phyloP scores from a whole-genome alignment of 1,139 yeast species.

The Diutina sp. region DNA sequence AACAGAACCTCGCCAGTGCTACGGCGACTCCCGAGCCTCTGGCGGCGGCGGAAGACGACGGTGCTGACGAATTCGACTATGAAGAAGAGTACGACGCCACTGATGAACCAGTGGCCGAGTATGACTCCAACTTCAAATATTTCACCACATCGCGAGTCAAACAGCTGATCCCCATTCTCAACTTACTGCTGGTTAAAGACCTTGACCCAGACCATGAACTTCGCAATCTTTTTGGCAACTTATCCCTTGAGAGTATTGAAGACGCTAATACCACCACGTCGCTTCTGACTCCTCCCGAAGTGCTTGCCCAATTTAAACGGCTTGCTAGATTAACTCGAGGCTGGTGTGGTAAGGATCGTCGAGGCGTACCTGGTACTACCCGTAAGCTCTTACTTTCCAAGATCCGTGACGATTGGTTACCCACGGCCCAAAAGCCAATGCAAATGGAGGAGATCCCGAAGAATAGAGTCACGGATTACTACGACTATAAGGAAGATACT shows the following conservation, averaged over 20 bases:
- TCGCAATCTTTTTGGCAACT: slow-evolving; percentile 57
- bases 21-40: background rate
- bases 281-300: slow-evolving; percentile 51
- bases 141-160: slow-evolving; percentile 31
- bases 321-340: slow-evolving; percentile 55
- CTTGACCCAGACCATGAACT: slow-evolving; percentile 78
- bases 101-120: slow-evolving; percentile 20
- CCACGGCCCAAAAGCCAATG: slow-evolving; percentile 52
- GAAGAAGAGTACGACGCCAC: slow-evolving; percentile 8
- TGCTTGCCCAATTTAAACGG: slow-evolving; percentile 48
- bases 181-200: slow-evolving; percentile 34
- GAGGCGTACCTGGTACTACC: slow-evolving; percentile 60
- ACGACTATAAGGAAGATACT: slow-evolving; percentile 23
- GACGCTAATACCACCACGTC: slow-evolving; percentile 61
- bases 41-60: slow-evolving; percentile 6
- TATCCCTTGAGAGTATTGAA: slow-evolving; percentile 54
- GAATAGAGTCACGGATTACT: slow-evolving; percentile 27
- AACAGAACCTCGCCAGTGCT: slow-evolving; percentile 16
- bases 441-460: slow-evolving; percentile 42
- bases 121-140: slow-evolving; percentile 29
- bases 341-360: slow-evolving; percentile 74
- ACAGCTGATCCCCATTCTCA: slow-evolving; percentile 25
- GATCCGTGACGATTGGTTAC: slow-evolving; percentile 74
- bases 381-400: slow-evolving; percentile 58
- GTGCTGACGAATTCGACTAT: slow-evolving; percentile 11